These are phyloP conservation scores for Trichocomaceae sp. DNA, from an alignment of 2,329 filamentous ascomycete species.

Conservation along the genomic window DNA sequence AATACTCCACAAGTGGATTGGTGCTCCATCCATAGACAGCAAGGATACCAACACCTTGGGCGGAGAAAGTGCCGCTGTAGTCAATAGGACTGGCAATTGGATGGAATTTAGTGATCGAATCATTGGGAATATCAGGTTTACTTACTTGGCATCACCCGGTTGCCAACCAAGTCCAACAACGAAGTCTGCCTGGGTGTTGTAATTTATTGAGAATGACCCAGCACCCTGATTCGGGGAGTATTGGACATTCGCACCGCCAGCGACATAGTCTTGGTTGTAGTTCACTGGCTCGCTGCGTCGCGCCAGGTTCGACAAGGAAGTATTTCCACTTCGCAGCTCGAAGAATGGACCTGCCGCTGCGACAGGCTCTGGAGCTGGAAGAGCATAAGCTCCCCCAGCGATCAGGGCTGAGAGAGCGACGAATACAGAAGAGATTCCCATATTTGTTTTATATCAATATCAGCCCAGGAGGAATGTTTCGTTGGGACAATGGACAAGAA, in stretches of 20 bases:
- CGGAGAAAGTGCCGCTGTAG: constrained; percentile 18
- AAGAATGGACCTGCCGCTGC: background rate
- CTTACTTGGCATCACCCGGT: constrained; percentile 3
- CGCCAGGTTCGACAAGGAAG: background rate
- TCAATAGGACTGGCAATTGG: constrained; percentile 16
- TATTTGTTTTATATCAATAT: background rate
- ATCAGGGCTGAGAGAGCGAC: background rate
- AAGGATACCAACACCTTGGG: constrained; percentile 28
- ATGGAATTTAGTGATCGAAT: background rate
- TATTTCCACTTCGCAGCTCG: background rate
- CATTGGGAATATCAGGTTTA: background rate
- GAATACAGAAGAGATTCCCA: constrained; percentile 1
- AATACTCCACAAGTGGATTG: constrained; percentile 32
- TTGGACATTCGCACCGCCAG: constrained; percentile 7
- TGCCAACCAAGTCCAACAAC: constrained; percentile 10
- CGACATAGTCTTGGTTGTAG: constrained; percentile 5
- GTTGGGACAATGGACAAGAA: background rate
- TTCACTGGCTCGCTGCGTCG: background rate
- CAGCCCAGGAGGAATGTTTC: background rate
- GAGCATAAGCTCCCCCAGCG: background rate
- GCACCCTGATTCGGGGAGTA: constrained; percentile 5
- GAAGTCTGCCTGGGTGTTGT: constrained; percentile 8
- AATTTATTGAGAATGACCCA: constrained; percentile 9
- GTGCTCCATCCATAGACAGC: constrained; percentile 39
- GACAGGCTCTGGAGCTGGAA: constrained; percentile 2